Conservation (phyloP, 768 basidiomycete species). For the Infundibulicybe gibba region DNA sequence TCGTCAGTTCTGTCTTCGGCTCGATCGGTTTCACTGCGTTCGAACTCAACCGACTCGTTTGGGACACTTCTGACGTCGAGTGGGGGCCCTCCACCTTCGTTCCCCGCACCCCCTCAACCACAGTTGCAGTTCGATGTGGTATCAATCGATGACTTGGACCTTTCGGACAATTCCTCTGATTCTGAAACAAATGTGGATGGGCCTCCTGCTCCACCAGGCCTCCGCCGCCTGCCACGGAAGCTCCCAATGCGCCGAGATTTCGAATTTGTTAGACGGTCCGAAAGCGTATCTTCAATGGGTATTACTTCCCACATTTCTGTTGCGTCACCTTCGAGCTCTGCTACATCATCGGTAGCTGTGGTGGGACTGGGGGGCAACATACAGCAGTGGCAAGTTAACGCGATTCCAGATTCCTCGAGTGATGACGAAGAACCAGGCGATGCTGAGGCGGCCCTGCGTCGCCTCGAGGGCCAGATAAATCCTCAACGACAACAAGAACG, state of each 20-base stretch:
- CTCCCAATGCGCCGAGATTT: conserved; percentile 78
- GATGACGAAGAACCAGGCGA: conserved; percentile 77
- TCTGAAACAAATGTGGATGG: conserved; percentile 25
- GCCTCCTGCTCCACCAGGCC: conserved; percentile 44
- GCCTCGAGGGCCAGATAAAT: conserved; percentile 87
- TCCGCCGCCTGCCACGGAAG: conserved; percentile 51
- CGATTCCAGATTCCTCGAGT: conserved; percentile 68
- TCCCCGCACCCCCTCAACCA: conserved; percentile 31
- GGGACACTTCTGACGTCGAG: conserved; percentile 35
- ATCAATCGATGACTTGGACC: conserved; percentile 74
- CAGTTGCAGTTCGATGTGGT: conserved; percentile 70
- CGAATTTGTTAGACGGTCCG: conserved; percentile 72
- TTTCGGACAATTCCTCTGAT: conserved; percentile 75
- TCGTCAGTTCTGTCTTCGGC: conserved; percentile 9
- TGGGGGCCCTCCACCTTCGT: conserved; percentile 29
- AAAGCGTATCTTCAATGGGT: conserved; percentile 79
- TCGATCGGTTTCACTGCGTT: conserved; percentile 34
- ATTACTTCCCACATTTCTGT: conserved; percentile 61
- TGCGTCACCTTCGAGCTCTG: conserved; percentile 42
- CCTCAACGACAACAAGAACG: conserved; percentile 66
- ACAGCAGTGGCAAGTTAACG: conserved; percentile 83
- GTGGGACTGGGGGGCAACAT: conserved; percentile 45
- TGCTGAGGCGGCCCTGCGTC: conserved; percentile 74
- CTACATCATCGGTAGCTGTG: conserved; percentile 34
- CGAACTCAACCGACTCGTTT: conserved; percentile 50